These are phyloP conservation scores for Rhodosorus marinus DNA, from an alignment of 23 red algal genomes.

Conservation along the genomic window DNA sequence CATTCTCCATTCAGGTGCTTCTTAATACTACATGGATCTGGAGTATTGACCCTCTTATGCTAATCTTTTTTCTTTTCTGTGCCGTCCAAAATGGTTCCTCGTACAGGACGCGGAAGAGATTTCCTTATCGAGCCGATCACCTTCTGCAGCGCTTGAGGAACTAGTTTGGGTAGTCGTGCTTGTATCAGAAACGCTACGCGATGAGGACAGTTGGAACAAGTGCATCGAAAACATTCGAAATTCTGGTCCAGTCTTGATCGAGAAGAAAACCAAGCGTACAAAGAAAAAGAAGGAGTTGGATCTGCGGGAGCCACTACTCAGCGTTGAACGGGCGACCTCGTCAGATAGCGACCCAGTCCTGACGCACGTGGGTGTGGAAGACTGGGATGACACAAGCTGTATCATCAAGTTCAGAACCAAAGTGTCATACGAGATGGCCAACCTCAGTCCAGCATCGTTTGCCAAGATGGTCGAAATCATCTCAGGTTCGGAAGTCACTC, in stretches of 20 bases:
- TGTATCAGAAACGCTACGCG: neutral
- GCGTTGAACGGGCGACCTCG: conserved; percentile 10
- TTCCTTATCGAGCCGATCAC: neutral
- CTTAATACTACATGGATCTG: conserved; percentile 2
- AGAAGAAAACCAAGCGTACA: conserved; percentile 28
- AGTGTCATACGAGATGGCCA: too few relatives aligned
- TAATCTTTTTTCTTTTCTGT: conserved; percentile 10
- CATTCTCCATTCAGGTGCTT: too few relatives aligned
- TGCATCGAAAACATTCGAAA: conserved; percentile 4
- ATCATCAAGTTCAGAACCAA: conserved; percentile 10
- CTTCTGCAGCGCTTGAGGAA: neutral
- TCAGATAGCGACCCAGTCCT: conserved; percentile 32
- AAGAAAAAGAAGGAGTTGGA: conserved; percentile 3
- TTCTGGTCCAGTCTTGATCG: conserved; percentile 20
- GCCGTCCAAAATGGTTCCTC: conserved; percentile 15
- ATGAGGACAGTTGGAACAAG: conserved; percentile 1
- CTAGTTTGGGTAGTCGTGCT: neutral
- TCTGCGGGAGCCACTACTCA: conserved; percentile 14
- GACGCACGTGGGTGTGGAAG: conserved; percentile 15
- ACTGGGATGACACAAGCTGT: conserved; percentile 4
- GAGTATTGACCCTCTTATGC: conserved; percentile 1
- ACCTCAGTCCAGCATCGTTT: too few relatives aligned
- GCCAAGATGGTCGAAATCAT: too few relatives aligned
- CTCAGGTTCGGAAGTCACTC: too few relatives aligned
- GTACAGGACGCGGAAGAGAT: conserved; percentile 7